Evolutionary conservation across 768 basidiomycete species (phyloP), one percentile per base, ranked within the genome.

Genomic region (Pulveroboletus sp.): DNA sequence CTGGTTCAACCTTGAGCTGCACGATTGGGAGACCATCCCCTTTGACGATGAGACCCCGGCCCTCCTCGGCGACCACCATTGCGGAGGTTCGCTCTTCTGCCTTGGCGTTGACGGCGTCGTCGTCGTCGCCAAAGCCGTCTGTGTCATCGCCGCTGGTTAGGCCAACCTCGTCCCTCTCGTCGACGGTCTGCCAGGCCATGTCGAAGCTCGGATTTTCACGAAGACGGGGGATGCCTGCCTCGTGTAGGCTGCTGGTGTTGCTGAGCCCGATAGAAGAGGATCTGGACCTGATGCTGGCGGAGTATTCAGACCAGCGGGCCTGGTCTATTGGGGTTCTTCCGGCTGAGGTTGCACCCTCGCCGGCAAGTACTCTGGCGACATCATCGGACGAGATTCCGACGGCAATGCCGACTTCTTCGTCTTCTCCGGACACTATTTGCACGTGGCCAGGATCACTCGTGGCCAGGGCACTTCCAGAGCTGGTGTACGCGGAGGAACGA

Each of bases 11-110:
- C 43, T 83, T 77, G 16, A 92, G 73, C 45, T 85, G 78, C 6
- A 69, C 65, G 43, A 88, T 72, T 39, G 85, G 76, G 50, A 75
- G 65, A 39, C 78, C 81, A 50, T 84, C 81, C 16, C 84, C 86
- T 49, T 80, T 82, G 1, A 91, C 84, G 52, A 93, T 90, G 58
- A 90, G 69, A n/a, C 87, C 88, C 38, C 84, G 80, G 17, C 90
- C 89, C 70, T 91, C 87, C 57, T 92, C 89, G 25, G 86, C 90
- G 42, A 92, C 74, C 49, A 91, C 81, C 40, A 81, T 75, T 13
- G 88, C 88, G 43, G 85, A 81, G 0, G 90, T 90, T 43, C 84
- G 77, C 57, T 89, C 85, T 43, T 87, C 84, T 33, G 79, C 76
- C 14, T 72, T 73, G 27, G 73, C 69, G n/a, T 77, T 65, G 6